phyloP scores from a whole-genome alignment of 1,139 yeast species.

The Pichia norvegensis region DNA sequence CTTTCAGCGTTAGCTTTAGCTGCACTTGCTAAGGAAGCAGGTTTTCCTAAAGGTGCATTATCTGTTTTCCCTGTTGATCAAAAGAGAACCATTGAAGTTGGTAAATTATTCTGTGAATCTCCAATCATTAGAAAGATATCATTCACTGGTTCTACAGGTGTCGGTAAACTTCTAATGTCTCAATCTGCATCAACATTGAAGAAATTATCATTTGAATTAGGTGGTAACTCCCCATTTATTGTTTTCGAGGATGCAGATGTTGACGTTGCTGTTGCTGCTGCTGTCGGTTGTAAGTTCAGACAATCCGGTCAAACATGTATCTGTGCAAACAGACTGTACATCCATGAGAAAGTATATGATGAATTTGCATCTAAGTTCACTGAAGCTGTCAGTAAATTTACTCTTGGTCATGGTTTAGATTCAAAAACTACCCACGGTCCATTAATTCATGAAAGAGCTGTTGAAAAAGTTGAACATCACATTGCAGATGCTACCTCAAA shows the following conservation, averaged over 20 bases:
- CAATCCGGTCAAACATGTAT: constrained; percentile 81
- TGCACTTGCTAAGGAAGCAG: constrained; percentile 67
- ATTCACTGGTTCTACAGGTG: constrained; percentile 89
- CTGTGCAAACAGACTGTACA: constrained; percentile 70
- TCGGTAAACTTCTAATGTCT: constrained; percentile 74
- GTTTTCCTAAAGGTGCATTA: constrained; percentile 75
- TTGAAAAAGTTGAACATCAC: constrained; percentile 65
- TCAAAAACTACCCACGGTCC: constrained; percentile 73
- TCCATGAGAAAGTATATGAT: constrained; percentile 58
- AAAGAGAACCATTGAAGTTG: constrained; percentile 49
- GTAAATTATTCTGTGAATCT: constrained; percentile 66
- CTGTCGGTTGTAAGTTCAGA: constrained; percentile 62
- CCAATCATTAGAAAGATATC: constrained; percentile 67
- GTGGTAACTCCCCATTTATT: constrained; percentile 92
- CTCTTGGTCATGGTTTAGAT: constrained; percentile 70
- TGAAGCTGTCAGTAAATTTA: constrained; percentile 45
- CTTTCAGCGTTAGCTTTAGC: constrained; percentile 78
- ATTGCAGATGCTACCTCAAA: constrained; percentile 67
- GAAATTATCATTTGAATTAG: constrained; percentile 80
- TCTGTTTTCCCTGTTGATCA: constrained; percentile 58
- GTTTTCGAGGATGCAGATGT: constrained; percentile 82
- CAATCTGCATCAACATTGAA: constrained; percentile 77
- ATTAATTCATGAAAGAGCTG: constrained; percentile 61
- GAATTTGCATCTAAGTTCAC: constrained; percentile 49
- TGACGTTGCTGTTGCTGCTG: constrained; percentile 70